A percentile compares a stretch with the other conserved stretches of the same genome.
Conservation (phyloP, 2,329 filamentous ascomycete species). For the Seiridium cupressi region DNA sequence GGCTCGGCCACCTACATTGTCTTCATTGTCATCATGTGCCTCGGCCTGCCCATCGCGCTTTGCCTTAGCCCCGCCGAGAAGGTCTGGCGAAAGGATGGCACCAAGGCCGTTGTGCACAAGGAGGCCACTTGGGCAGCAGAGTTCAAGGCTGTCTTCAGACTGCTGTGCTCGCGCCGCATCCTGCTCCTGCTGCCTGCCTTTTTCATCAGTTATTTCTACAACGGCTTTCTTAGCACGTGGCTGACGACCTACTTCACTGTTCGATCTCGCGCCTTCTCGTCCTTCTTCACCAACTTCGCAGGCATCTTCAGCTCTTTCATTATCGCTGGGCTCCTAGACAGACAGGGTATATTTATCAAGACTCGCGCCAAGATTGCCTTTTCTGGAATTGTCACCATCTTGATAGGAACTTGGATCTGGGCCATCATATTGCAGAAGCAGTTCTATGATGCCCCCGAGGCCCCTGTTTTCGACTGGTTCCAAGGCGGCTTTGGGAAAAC, state of each 20-base stretch:
- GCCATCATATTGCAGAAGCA: conserved; percentile 26
- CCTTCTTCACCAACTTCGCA: conserved; percentile 32
- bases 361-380: conserved; percentile 25
- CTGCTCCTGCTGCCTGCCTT: conserved; percentile 29
- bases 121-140: conserved; percentile 23
- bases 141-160: conserved; percentile 24
- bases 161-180: conserved; percentile 24
- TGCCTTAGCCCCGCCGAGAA: conserved; percentile 27
- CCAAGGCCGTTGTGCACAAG: conserved; percentile 22
- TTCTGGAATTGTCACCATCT: conserved; percentile 19
- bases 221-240: conserved; percentile 29
- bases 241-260: conserved; percentile 30
- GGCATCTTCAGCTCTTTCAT: conserved; percentile 28
- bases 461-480: conserved; percentile 30
- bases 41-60: conserved; percentile 28
- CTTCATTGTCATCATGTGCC: conserved; percentile 30
- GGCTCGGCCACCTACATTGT: conserved; percentile 26
- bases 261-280: conserved; percentile 29
- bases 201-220: conserved; percentile 33
- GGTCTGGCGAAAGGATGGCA: conserved; percentile 29
- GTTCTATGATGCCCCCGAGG: conserved; percentile 22
- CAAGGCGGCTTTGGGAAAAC: conserved; percentile 23
- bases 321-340: conserved; percentile 26
- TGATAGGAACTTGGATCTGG: conserved; percentile 31
- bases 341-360: conserved; percentile 25